These are phyloP conservation scores for Aspergillus aculeatus DNA, from an alignment of 2,329 filamentous ascomycete species.

Conservation along the genomic window DNA sequence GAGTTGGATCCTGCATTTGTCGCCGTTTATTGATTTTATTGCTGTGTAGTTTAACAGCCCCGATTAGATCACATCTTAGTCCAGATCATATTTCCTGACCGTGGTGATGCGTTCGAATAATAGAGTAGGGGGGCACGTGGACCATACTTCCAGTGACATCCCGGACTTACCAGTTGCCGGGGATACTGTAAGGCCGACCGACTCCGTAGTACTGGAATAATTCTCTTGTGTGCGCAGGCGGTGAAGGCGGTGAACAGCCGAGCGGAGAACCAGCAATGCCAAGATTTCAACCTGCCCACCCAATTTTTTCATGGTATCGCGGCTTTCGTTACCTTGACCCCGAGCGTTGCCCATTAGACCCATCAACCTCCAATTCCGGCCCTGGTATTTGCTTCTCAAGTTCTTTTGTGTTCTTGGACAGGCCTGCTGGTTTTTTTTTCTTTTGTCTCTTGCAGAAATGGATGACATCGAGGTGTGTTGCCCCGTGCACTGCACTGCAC, in stretches of 20 bases:
- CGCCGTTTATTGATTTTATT: no score
- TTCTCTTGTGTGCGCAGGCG: slow-evolving; percentile 13
- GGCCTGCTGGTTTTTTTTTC: slow-evolving; percentile 1
- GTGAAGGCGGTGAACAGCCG: slow-evolving; percentile 27
- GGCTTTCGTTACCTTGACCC: slow-evolving; percentile 19
- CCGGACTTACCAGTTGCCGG: background rate
- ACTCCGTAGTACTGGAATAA: background rate
- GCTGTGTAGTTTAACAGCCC: no score
- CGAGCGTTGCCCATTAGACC: slow-evolving; percentile 14
- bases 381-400: slow-evolving; percentile 5
- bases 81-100: background rate
- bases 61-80: no score
- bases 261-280: slow-evolving; percentile 35
- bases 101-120: no score
- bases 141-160: no score
- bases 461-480: slow-evolving; percentile 42
- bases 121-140: no score
- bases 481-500: slow-evolving; percentile 6
- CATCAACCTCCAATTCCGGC: slow-evolving; percentile 13
- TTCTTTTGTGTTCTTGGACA: background rate
- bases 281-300: slow-evolving; percentile 40
- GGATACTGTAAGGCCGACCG: background rate
- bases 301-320: slow-evolving; percentile 39
- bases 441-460: slow-evolving; percentile 25
- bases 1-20: background rate